These are phyloP conservation scores for Mitragyna speciosa DNA, from an alignment of 257 asterid genomes.

Conservation along the genomic window DNA sequence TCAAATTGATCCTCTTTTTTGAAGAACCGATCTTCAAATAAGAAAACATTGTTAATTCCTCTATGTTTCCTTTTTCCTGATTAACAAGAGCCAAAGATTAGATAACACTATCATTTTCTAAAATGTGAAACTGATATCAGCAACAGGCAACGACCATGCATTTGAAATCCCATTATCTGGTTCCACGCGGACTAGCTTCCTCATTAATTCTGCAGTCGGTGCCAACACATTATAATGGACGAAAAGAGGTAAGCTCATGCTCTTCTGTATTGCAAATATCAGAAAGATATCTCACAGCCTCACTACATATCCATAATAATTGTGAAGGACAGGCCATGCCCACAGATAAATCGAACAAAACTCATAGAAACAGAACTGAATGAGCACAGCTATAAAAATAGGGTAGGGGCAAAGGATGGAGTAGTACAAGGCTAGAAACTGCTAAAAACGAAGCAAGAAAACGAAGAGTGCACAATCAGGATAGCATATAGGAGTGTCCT, in stretches of 20 bases:
- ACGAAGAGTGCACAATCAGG: neutral
- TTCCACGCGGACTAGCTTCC: neutral
- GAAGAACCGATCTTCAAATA: neutral
- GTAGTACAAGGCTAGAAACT: neutral
- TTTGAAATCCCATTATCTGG: neutral
- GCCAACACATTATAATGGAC: neutral
- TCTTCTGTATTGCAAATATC: neutral
- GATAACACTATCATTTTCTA: neutral
- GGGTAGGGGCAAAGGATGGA: neutral
- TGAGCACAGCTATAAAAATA: neutral
- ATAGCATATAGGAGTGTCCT: neutral
- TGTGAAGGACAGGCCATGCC: neutral
- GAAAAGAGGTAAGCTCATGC: neutral
- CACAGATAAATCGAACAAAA: neutral
- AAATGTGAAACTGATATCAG: neutral
- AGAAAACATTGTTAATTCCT: no score
- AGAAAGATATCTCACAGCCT: neutral
- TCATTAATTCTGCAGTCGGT: neutral
- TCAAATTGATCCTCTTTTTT: no score
- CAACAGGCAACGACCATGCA: neutral
- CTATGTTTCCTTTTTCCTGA: neutral
- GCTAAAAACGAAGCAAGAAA: constrained; percentile 6
- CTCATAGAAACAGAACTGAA: neutral
- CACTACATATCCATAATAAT: neutral
- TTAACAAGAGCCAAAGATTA: neutral